These are phyloP conservation scores for Silene coronaria DNA, from an alignment of 179 eudicot genomes.

Conservation along the genomic window DNA sequence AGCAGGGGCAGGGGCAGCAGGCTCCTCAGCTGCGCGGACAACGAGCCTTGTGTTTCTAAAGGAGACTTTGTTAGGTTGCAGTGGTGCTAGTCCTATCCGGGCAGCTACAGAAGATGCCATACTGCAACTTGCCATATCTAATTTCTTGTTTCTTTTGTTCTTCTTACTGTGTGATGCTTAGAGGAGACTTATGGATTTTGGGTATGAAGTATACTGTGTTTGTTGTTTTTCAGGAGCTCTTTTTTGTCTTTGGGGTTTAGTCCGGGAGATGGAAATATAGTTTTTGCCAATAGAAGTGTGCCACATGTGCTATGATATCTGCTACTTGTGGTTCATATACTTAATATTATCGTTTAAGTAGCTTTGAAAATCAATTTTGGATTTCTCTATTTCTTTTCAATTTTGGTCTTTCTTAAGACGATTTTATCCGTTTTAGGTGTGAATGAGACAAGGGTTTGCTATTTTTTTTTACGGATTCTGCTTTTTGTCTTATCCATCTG, in stretches of 20 bases:
- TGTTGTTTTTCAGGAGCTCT: neutral
- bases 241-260: neutral
- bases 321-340: constrained; percentile 18
- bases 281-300: constrained; percentile 18
- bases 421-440: too few relatives aligned
- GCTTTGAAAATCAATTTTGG: neutral
- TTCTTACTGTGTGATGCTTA: too few relatives aligned
- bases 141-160: neutral
- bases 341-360: constrained; percentile 24
- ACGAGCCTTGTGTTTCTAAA: constrained; percentile 36
- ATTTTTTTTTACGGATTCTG: too few relatives aligned
- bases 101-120: constrained; percentile 59
- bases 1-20: constrained; percentile 35
- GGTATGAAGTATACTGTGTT: neutral
- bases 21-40: constrained; percentile 41
- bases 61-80: constrained; percentile 15
- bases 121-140: constrained; percentile 30
- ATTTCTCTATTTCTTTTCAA: too few relatives aligned
- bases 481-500: too few relatives aligned
- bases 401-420: too few relatives aligned
- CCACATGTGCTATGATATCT: constrained; percentile 29
- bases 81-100: constrained; percentile 32
- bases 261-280: constrained; percentile 12
- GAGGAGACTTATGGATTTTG: neutral
- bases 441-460: too few relatives aligned